Percentiles rank a stretch among this genome's conserved stretches.
phyloP scores from a whole-genome alignment of 768 basidiomycete species.

The Suillus americanus region DNA sequence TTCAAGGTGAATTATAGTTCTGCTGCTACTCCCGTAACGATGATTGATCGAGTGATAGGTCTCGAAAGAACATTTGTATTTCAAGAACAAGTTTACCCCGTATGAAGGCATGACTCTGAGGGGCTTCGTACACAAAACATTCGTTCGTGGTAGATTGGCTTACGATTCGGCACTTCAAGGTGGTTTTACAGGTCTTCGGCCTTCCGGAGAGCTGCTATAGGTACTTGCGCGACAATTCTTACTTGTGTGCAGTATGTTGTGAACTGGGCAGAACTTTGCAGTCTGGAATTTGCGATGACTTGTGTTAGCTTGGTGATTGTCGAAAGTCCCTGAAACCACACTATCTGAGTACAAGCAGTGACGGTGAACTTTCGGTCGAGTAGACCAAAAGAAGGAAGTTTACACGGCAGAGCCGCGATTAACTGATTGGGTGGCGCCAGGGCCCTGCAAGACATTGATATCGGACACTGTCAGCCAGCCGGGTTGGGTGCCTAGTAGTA shows the following conservation, averaged over 20 bases:
- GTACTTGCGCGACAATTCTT: not conserved
- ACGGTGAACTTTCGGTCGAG: not conserved
- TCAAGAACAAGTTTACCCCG: slow-evolving; percentile 94
- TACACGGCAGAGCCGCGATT: not conserved
- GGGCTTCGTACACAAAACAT: slow-evolving; percentile 75
- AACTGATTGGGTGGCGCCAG: not conserved
- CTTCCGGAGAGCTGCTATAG: slow-evolving; percentile 41
- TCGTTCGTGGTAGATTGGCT: slow-evolving; percentile 68
- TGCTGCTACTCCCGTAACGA: not conserved
- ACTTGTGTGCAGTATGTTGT: not conserved
- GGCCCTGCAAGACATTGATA: not conserved
- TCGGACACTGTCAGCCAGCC: not conserved
- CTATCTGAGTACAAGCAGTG: not conserved
- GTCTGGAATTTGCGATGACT: not conserved
- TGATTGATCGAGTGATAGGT: slow-evolving; percentile 48
- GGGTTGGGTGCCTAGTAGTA: not conserved
- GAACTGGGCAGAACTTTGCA: not conserved
- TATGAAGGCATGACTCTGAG: slow-evolving; percentile 74
- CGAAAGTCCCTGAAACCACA: not conserved
- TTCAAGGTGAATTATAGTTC: slow-evolving; percentile 35
- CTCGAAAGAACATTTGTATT: slow-evolving; percentile 67
- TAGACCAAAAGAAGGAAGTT: not conserved
- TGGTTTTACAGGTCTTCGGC: slow-evolving; percentile 35
- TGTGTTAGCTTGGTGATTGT: not conserved
- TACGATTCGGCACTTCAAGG: slow-evolving; percentile 44